Percentiles rank a stretch among this genome's conserved stretches.
Conservation (phyloP, 2,329 filamentous ascomycete genomes). For the Cercospora canescens region DNA sequence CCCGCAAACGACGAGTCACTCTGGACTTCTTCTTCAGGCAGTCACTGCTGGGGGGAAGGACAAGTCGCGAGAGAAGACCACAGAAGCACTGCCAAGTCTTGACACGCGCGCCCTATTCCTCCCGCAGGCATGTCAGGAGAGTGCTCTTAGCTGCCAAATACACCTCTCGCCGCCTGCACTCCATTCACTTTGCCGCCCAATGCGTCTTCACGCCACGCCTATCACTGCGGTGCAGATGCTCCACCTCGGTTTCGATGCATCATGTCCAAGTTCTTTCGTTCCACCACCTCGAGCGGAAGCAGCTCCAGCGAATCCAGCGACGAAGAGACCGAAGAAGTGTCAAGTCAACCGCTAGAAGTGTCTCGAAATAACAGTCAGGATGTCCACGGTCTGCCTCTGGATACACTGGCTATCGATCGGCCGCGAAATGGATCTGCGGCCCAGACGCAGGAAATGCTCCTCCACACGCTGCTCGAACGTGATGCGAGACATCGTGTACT, state of each 20-base stretch:
- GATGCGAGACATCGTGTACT: slow-evolving; percentile 43
- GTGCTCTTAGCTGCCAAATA: not conserved
- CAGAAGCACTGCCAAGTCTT: slow-evolving; percentile 5
- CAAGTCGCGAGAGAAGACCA: slow-evolving; percentile 7
- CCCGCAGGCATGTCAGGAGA: not conserved
- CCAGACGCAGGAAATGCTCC: slow-evolving; percentile 36
- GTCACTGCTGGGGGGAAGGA: slow-evolving; percentile 3
- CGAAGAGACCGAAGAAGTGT: slow-evolving; percentile 17
- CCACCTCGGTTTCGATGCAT: not conserved
- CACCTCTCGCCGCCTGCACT: not conserved
- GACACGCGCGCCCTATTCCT: not conserved
- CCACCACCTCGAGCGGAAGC: slow-evolving; percentile 19
- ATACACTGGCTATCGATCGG: slow-evolving; percentile 12
- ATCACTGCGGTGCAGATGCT: not conserved
- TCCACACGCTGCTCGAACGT: slow-evolving; percentile 50
- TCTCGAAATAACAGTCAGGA: slow-evolving; percentile 13
- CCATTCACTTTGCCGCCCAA: not conserved
- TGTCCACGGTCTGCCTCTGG: not conserved
- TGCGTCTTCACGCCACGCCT: not conserved
- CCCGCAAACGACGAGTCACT: not conserved
- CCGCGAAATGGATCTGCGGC: slow-evolving; percentile 5
- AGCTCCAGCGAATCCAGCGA: slow-evolving; percentile 20
- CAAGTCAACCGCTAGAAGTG: slow-evolving; percentile 8
- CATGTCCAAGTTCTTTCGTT: slow-evolving; percentile 21
- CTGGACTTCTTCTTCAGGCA: not conserved